These are phyloP conservation scores for Blastosporella zonata DNA, from an alignment of 1,284 basidiomycete species.

Conservation along the genomic window DNA sequence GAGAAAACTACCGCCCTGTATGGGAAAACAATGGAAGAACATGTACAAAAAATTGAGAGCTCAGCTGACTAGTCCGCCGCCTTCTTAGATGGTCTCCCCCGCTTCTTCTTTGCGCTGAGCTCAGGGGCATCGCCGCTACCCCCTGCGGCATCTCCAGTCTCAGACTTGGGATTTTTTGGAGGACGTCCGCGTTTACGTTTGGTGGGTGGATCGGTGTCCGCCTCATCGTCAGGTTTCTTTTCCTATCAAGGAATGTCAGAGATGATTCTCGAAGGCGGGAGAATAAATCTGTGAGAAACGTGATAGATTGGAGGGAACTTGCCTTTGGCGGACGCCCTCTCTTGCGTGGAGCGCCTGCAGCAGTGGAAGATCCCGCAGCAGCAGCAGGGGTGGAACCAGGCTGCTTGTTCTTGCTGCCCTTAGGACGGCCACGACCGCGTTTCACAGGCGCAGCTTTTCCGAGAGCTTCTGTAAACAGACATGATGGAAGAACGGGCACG, in stretches of 20 bases:
- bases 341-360: constrained; percentile 45
- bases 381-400: constrained; percentile 37
- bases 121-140: constrained; percentile 40
- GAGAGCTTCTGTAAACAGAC: constrained; percentile 23
- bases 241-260: constrained; percentile 36
- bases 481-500: constrained; percentile 17
- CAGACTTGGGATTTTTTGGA: constrained; percentile 61
- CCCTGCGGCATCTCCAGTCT: constrained; percentile 36
- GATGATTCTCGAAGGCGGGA: constrained; percentile 23
- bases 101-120: constrained; percentile 58
- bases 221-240: constrained; percentile 49
- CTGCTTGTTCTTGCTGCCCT: constrained; percentile 83
- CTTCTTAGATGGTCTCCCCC: constrained; percentile 72
- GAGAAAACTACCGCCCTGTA: constrained; percentile 23
- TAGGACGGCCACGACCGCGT: constrained; percentile 75
- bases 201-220: constrained; percentile 44
- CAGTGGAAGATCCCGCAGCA: constrained; percentile 35
- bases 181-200: constrained; percentile 74
- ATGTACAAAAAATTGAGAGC: constrained; percentile 13
- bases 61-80: constrained; percentile 22
- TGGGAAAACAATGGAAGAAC: constrained; percentile 18
- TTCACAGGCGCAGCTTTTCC: constrained; percentile 40
- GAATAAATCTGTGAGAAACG: constrained; percentile 18
- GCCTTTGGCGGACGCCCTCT: constrained; percentile 80
- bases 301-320: constrained; percentile 23